A percentile compares a stretch with the other conserved stretches of the same genome.
These are phyloP conservation scores for Colletotrichum neosansevieriae DNA, from an alignment of 2,329 filamentous ascomycete species.

Conservation along the genomic window DNA sequence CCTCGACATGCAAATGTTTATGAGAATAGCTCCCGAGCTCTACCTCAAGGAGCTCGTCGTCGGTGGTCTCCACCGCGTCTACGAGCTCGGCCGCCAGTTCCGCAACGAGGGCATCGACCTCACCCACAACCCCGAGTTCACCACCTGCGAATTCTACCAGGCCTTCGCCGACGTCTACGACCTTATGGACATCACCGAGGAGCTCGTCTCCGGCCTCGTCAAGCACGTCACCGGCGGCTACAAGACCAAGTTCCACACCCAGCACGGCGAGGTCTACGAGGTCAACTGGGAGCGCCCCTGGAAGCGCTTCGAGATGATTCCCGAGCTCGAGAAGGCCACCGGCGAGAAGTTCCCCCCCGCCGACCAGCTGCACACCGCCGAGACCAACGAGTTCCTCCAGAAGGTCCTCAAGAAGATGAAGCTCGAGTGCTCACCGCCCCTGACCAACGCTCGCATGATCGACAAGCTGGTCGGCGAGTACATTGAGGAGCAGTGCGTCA, in stretches of 20 bases:
- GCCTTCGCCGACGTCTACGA: conserved; percentile 93
- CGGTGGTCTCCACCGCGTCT: conserved; percentile 93
- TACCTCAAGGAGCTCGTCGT: conserved; percentile 98
- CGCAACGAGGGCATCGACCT: conserved; percentile 91
- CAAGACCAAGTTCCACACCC: conserved; percentile 86
- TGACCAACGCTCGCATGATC: conserved; percentile 95
- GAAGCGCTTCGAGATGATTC: conserved; percentile 96
- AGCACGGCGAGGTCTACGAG: conserved; percentile 85
- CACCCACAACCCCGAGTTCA: conserved; percentile 99
- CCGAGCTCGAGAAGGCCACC: conserved; percentile 86
- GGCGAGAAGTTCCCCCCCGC: conserved; percentile 95
- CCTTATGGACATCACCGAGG: conserved; percentile 90
- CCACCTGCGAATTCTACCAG: conserved; percentile 96
- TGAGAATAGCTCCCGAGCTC: conserved; percentile 86
- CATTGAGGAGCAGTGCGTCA: conserved; percentile 93
- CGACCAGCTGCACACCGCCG: conserved; percentile 88
- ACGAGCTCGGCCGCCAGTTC: conserved; percentile 96
- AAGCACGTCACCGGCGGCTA: conserved; percentile 89
- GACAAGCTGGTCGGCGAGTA: conserved; percentile 95
- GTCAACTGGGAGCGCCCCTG: conserved; percentile 98
- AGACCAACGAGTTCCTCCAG: conserved; percentile 90
- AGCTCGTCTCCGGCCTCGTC: conserved; percentile 89
- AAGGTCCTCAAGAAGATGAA: conserved; percentile 88
- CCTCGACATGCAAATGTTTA: conserved; percentile 91
- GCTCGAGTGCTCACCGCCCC: conserved; percentile 88